Evolutionary conservation across 345 rosid genomes (phyloP).

Genomic region (Pistacia atlantica): DNA sequence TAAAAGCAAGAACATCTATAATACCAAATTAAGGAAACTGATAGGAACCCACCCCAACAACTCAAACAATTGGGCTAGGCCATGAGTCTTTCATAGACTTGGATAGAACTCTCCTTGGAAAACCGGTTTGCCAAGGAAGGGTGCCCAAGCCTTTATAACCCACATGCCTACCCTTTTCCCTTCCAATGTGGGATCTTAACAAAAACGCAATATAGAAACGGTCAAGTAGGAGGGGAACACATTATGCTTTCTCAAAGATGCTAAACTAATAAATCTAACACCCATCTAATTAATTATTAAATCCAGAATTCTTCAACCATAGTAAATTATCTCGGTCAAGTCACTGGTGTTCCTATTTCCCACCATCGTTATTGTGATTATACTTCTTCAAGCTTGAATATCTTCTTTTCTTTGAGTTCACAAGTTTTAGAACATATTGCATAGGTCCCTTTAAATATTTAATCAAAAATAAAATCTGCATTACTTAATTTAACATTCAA

Average conservation of each 20-base stretch:
- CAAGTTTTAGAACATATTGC: background rate
- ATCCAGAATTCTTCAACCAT: background rate
- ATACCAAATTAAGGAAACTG: background rate
- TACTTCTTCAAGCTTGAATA: background rate
- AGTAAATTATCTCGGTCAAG: background rate
- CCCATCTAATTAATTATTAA: background rate
- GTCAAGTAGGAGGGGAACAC: background rate
- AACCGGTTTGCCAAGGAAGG: too few species aligned
- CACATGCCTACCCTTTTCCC: too few species aligned
- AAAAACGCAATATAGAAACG: background rate
- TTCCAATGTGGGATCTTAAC: too few species aligned
- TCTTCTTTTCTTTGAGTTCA: background rate
- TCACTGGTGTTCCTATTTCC: background rate
- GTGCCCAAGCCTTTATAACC: too few species aligned
- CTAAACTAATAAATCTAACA: background rate
- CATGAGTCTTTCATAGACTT: too few species aligned
- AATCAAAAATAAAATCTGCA: background rate
- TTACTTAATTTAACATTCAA: background rate
- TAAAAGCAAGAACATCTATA: background rate
- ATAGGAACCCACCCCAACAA: too few species aligned
- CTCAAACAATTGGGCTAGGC: too few species aligned
- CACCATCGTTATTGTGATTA: background rate
- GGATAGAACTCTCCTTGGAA: too few species aligned
- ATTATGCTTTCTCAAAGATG: background rate
- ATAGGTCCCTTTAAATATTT: background rate